Evolutionary conservation across 352 stramenopile genomes (phyloP).

Genomic region (Pythium grandisporangium): DNA sequence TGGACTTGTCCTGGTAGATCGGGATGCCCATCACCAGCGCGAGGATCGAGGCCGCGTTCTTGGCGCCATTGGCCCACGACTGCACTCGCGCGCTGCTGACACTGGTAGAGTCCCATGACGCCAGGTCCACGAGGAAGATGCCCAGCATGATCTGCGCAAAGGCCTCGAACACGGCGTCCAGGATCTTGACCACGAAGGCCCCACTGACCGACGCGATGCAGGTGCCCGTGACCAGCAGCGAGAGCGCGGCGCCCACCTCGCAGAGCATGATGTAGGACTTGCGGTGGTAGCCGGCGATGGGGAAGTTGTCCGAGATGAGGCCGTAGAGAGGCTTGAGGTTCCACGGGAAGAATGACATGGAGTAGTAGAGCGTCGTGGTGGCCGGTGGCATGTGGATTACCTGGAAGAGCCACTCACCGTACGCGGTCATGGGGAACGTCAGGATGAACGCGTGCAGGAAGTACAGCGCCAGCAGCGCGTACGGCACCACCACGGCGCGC

Average conservation of each 20-base stretch:
- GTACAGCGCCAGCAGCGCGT: conserved; percentile 59
- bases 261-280: conserved; percentile 80
- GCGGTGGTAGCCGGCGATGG: conserved; percentile 63
- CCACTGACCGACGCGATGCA: conserved; percentile 45
- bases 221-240: conserved; percentile 40
- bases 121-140: conserved; percentile 64
- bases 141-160: conserved; percentile 80
- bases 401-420: conserved; percentile 68
- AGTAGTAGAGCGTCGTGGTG: conserved; percentile 76
- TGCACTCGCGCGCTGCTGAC: conserved; percentile 49
- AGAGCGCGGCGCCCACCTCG: conserved; percentile 42
- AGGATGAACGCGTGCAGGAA: conserved; percentile 70
- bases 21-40: conserved; percentile 57
- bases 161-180: conserved; percentile 62
- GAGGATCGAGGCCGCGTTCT: conserved; percentile 54
- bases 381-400: conserved; percentile 69
- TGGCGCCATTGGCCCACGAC: conserved; percentile 57
- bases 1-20: conserved; percentile 45
- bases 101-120: conserved; percentile 39
- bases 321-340: conserved; percentile 83
- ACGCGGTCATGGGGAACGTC: conserved; percentile 75
- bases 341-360: conserved; percentile 76
- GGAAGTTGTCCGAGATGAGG: conserved; percentile 63
- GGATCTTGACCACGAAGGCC: conserved; percentile 56
- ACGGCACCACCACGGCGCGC: too few species aligned